phyloP scores from a whole-genome alignment of 306 rosid genomes.

The Potentilla sterilis region DNA sequence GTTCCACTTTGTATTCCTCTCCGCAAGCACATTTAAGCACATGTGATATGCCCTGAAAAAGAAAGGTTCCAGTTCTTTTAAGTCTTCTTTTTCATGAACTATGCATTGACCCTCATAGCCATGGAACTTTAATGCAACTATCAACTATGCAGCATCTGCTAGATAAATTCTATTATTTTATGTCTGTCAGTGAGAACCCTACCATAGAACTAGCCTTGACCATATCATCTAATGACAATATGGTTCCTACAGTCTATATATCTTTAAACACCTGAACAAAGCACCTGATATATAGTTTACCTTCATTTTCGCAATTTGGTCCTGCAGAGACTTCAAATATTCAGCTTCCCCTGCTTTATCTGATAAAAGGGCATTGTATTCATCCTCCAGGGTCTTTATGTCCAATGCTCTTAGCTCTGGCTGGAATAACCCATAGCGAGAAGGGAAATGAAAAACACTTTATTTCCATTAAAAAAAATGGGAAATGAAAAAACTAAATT shows the following conservation, averaged over 20 bases:
- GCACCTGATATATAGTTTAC: conserved; percentile 33
- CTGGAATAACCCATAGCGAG: conserved; percentile 44
- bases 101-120: not conserved
- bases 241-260: not conserved
- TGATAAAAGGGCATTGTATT: conserved; percentile 55
- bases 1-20: conserved; percentile 55
- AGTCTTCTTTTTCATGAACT: not conserved
- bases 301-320: conserved; percentile 63
- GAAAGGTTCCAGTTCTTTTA: conserved; percentile 1
- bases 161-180: not conserved
- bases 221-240: not conserved
- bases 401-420: conserved; percentile 61
- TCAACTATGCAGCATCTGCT: not conserved
- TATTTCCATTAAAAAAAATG: not conserved
- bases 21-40: conserved; percentile 80
- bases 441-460: not conserved
- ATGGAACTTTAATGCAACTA: conserved; percentile 4
- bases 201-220: not conserved
- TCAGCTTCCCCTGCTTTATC: conserved; percentile 73
- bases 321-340: conserved; percentile 62
- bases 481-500: conserved; percentile 11
- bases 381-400: conserved; percentile 61
- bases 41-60: conserved; percentile 61
- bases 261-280: not conserved
- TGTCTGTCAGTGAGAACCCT: conserved; percentile 2